Percentiles rank a stretch among this genome's conserved stretches.
Conservation (phyloP, 495 filamentous ascomycete genomes). For the Penicillium ucsense region DNA sequence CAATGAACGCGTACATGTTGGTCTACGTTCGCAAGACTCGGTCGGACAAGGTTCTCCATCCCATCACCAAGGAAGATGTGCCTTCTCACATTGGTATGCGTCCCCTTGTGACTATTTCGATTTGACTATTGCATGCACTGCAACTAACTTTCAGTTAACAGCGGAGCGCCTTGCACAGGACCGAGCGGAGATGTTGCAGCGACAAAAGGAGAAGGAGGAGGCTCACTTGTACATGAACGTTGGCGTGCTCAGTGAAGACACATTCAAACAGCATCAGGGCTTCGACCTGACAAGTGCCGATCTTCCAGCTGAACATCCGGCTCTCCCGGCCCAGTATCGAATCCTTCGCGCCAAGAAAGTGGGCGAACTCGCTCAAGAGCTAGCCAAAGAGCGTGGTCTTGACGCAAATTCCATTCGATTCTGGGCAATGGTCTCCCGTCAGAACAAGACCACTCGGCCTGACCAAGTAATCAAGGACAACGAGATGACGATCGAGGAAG, state of each 20-base stretch:
- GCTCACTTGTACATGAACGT: slow-evolving; percentile 84
- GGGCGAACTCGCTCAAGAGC: slow-evolving; percentile 54
- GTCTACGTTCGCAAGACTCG: slow-evolving; percentile 89
- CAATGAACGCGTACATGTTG: slow-evolving; percentile 91
- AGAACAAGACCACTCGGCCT: slow-evolving; percentile 91
- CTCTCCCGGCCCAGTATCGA: slow-evolving; percentile 50
- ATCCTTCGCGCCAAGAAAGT: slow-evolving; percentile 64
- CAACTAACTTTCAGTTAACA: slow-evolving; percentile 17
- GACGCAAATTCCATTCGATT: slow-evolving; percentile 58
- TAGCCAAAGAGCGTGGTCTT: slow-evolving; percentile 57
- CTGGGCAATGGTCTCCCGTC: slow-evolving; percentile 97
- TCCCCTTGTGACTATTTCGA: too few species aligned
- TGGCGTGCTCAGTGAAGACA: slow-evolving; percentile 66
- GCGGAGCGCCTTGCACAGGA: slow-evolving; percentile 72
- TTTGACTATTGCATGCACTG: too few species aligned
- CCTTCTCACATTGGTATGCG: slow-evolving; percentile 68
- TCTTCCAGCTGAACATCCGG: slow-evolving; percentile 51
- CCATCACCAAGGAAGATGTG: slow-evolving; percentile 64
- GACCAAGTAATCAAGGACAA: slow-evolving; percentile 73
- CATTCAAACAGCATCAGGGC: slow-evolving; percentile 70
- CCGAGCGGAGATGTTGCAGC: slow-evolving; percentile 57
- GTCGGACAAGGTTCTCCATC: slow-evolving; percentile 64
- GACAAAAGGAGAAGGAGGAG: slow-evolving; percentile 81
- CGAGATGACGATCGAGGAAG: slow-evolving; percentile 76
- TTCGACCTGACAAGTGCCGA: slow-evolving; percentile 78